These are phyloP conservation scores for Pleurotus citrinopileatus DNA, from an alignment of 768 basidiomycete genomes.

Conservation along the genomic window DNA sequence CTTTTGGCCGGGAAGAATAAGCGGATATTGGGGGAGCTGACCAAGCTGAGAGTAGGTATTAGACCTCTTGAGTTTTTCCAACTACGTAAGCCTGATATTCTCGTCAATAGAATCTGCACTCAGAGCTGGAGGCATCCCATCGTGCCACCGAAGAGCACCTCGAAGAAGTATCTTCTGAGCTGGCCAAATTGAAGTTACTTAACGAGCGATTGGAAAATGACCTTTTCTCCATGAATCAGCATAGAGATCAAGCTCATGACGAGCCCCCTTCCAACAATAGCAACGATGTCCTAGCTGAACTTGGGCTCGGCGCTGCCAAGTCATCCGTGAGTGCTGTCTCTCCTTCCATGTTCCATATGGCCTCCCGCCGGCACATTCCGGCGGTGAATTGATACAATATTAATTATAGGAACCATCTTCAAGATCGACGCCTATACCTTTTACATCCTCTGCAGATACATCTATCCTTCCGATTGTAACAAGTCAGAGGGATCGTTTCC, in stretches of 20 bases:
- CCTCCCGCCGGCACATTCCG: neutral
- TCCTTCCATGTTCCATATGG: neutral
- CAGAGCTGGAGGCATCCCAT: conserved; percentile 75
- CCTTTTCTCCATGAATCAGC: conserved; percentile 75
- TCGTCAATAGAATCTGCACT: conserved; percentile 65
- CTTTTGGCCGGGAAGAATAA: conserved; percentile 94
- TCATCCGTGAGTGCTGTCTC: conserved; percentile 28
- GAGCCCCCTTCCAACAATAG: conserved; percentile 26
- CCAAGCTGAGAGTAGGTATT: conserved; percentile 73
- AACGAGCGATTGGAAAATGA: conserved; percentile 94
- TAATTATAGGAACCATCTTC: conserved; percentile 28
- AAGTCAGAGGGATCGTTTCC: conserved; percentile 95
- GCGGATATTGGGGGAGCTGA: conserved; percentile 87
- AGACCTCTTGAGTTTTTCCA: neutral
- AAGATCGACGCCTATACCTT: conserved; percentile 65
- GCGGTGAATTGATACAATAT: neutral
- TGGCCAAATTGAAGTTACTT: conserved; percentile 73
- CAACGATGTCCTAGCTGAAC: conserved; percentile 63
- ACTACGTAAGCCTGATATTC: neutral
- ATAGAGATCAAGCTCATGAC: conserved; percentile 30
- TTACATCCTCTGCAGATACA: conserved; percentile 76
- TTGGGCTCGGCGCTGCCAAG: conserved; percentile 66
- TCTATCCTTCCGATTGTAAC: conserved; percentile 99
- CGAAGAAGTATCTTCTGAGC: conserved; percentile 54
- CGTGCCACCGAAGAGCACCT: conserved; percentile 56